Base-by-base conservation (phyloP, 768 basidiomycete genomes). In the Crucibulum laeve region DNA sequence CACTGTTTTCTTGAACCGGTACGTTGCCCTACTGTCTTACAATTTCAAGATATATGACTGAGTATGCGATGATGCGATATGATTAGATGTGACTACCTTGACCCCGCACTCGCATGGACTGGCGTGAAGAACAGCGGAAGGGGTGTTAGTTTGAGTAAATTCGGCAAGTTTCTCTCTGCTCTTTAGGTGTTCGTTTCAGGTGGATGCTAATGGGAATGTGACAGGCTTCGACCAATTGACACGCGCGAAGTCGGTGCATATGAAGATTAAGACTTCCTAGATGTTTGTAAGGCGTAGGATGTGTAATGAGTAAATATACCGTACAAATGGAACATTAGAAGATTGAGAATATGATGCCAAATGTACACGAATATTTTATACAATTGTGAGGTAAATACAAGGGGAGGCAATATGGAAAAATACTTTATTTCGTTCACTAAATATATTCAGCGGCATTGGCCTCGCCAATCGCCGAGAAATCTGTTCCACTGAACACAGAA, bases 51-150 rank as follows among this genome's bases (percentile, higher is more conserved):
- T 36, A 17, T 34, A 23, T 25, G 28, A 36, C 33, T 28, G 23
- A 25, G 17, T 42, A 14, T 36, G 22, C 25, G 15, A 14, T 8
- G 18, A 15, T 25, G 40, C 17, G 44, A 18, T 15, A 49, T 15
- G 37, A 23, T 19, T 2, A 87, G 87, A 33, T 90, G 88, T 53
- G 95, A 99, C 63, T 84, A 73, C 56, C 73, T 96, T 18, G 96
- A 99, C 56, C 95, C 96, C 1, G 91, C 93, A 4, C 69, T 98
- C 1, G 77, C 89, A 0, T 99, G 96, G 96, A 89, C 85, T 2
- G 96, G 95, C 2, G 85, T 91, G 37, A 98, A 97, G 71, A 69
- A 96, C 54, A 92, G 87, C 43, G 96, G 96, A 19, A 71, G 93
- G 22, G 96, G 95, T 1, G 70, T 97, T 47, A 93, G 90, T 55